These are phyloP conservation scores for Trichoderma erinaceum DNA, from an alignment of 495 filamentous ascomycete species.

Conservation along the genomic window DNA sequence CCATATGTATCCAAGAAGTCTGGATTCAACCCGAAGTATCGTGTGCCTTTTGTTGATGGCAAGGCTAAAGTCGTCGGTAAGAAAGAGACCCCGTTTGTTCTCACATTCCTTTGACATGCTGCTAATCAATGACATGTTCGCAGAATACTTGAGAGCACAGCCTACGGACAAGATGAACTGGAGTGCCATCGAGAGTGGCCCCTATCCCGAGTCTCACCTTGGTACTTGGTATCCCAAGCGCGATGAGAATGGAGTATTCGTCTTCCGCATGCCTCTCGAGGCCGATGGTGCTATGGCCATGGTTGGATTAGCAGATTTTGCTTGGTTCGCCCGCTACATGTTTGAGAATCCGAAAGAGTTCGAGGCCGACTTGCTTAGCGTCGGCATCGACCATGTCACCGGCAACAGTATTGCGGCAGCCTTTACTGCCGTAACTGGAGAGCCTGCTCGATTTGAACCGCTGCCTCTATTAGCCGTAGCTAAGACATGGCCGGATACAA, in stretches of 20 bases:
- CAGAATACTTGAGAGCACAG: conserved; percentile 28
- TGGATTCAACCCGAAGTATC: conserved; percentile 31
- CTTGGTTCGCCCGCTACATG: conserved; percentile 25
- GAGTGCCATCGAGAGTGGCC: conserved; percentile 30
- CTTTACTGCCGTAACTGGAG: conserved; percentile 35
- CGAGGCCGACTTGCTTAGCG: conserved; percentile 28
- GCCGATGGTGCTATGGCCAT: conserved; percentile 23
- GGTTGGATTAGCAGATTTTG: conserved; percentile 28
- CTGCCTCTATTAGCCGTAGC: conserved; percentile 31
- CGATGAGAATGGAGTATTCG: conserved; percentile 18
- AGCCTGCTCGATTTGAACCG: conserved; percentile 29
- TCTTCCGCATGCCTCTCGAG: conserved; percentile 26
- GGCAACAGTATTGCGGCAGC: conserved; percentile 32
- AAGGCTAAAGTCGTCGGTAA: conserved; percentile 36
- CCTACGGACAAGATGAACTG: conserved; percentile 27
- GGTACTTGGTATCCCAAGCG: conserved; percentile 21
- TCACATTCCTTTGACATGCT: background rate
- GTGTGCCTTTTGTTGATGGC: conserved; percentile 36
- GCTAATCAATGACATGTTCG: conserved; percentile 18
- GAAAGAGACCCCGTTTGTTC: background rate
- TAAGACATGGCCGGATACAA: conserved; percentile 21
- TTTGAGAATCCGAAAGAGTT: conserved; percentile 23
- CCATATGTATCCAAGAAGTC: conserved; percentile 29
- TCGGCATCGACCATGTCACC: conserved; percentile 33
- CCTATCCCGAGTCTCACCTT: conserved; percentile 24